Evolutionary conservation across 768 basidiomycete genomes (phyloP).

Genomic region (Pholiota conissans): DNA sequence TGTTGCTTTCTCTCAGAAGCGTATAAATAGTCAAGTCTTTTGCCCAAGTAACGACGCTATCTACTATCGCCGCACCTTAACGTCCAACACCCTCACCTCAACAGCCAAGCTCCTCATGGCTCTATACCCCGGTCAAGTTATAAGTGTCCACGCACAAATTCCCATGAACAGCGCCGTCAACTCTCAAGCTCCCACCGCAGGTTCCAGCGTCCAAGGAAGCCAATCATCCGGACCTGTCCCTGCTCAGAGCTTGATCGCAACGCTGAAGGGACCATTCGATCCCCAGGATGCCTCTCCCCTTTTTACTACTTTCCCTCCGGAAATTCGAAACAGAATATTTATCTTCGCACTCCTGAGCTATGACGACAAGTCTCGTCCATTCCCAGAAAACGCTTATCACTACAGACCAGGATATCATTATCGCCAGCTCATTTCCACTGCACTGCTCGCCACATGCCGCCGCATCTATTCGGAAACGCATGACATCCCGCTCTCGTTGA

Average conservation of each 20-base stretch:
- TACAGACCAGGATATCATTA: slow-evolving; percentile 8
- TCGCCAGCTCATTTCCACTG: slow-evolving; percentile 8
- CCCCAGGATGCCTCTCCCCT: slow-evolving; percentile 7
- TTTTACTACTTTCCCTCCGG: slow-evolving; percentile 4
- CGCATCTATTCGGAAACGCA: slow-evolving; percentile 13
- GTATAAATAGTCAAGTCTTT: not conserved
- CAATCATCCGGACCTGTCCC: not conserved
- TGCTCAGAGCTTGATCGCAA: slow-evolving; percentile 8
- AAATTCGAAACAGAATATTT: slow-evolving; percentile 11
- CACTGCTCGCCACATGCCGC: slow-evolving; percentile 9
- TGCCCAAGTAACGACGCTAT: no score
- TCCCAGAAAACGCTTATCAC: slow-evolving; percentile 3
- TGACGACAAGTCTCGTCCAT: slow-evolving; percentile 8
- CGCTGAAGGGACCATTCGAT: not conserved
- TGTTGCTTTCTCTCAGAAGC: not conserved
- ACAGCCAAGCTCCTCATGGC: no score
- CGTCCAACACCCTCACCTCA: no score
- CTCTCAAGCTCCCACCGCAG: no score
- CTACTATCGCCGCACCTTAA: no score
- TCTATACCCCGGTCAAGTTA: no score
- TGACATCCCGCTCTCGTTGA: slow-evolving; percentile 9
- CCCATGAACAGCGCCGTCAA: no score
- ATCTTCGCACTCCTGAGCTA: slow-evolving; percentile 6
- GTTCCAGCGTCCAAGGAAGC: no score
- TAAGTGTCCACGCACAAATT: no score